Conservation (phyloP, 1,139 yeast species). For the Pichia sp. region DNA sequence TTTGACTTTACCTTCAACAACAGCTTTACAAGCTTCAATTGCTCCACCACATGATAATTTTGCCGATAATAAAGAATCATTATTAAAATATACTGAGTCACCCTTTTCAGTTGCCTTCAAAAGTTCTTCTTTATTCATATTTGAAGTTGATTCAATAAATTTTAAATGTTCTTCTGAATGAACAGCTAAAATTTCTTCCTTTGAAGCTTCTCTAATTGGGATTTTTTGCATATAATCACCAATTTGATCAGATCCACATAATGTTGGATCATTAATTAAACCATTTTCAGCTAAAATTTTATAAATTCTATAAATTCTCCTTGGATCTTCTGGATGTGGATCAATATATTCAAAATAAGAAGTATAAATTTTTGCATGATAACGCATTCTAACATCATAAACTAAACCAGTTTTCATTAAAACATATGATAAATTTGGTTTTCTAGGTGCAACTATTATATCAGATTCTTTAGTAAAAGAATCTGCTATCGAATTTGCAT, state of each 20-base stretch:
- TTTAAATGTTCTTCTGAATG: constrained; percentile 78
- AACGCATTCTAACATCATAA: constrained; percentile 95
- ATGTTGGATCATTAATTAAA: constrained; percentile 68
- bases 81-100: constrained; percentile 91
- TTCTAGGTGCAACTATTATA: constrained; percentile 20
- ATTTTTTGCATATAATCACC: constrained; percentile 88
- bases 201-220: constrained; percentile 83
- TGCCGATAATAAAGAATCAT: constrained; percentile 83
- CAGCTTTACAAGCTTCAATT: constrained; percentile 93
- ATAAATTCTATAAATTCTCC: constrained; percentile 89
- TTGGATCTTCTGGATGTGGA: constrained; percentile 98
- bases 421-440: constrained; percentile 54
- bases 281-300: constrained; percentile 94
- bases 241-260: constrained; percentile 73
- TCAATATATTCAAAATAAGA: constrained; percentile 91
- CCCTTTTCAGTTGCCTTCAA: constrained; percentile 84
- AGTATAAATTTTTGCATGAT: constrained; percentile 90
- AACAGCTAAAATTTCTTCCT: constrained; percentile 79
- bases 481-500: not conserved
- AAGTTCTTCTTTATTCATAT: constrained; percentile 72
- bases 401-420: constrained; percentile 88
- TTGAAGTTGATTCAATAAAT: constrained; percentile 67
- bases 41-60: constrained; percentile 94
- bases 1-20: constrained; percentile 84
- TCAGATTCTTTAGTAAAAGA: constrained; percentile 2